Base-by-base conservation (phyloP, 2,329 filamentous ascomycete genomes). In the Phaeoacremonium minimum region DNA sequence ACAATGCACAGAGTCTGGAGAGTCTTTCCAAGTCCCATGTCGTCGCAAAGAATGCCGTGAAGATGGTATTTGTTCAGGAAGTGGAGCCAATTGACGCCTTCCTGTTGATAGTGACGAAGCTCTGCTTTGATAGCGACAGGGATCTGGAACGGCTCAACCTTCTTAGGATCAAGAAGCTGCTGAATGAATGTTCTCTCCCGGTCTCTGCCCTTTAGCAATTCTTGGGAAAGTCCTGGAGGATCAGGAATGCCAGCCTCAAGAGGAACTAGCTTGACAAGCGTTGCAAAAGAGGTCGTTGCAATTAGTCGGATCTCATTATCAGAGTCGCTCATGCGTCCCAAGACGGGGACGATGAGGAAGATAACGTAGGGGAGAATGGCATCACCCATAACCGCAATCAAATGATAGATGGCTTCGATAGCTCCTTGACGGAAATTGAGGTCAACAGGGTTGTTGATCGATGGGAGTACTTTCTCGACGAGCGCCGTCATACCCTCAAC, bases 11-110 rank as follows among this genome's bases (percentile, higher is more conserved):
- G 78, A 0, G 94, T 98, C 60, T 98, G 93, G 9, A 98, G 68
- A 2, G 93, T 98, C 67, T 98, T 98, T 33, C 93, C 93, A 18
- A 98, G 84, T 53, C 93, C 93, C 93, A 98, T 98, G 59, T 98
- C 93, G 54, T 98, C 93, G 57, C 93, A 98, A 41, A 98, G 86
- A 60, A 98, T 96, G 33, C 93, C 93, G 51, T 98, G 94, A 2
- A 98, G 78, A 52, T 98, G 91, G 57, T 97, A 98, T 40, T 90
- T 90, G 59, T 98, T 98, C 48, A 98, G 81, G 66, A 98, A 98
- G 38, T 94, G 83, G 35, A 98, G 78, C 93, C 93, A 98, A 57
- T 98, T 98, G 55, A 98, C 91, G 57, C 93, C 93, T 36, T 98
- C 93, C 61, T 98, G 93, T 60, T 98, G 94, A 56, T 98, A 98